phyloP scores from a whole-genome alignment of 306 rosid species.

The Citrullus colocynthis region DNA sequence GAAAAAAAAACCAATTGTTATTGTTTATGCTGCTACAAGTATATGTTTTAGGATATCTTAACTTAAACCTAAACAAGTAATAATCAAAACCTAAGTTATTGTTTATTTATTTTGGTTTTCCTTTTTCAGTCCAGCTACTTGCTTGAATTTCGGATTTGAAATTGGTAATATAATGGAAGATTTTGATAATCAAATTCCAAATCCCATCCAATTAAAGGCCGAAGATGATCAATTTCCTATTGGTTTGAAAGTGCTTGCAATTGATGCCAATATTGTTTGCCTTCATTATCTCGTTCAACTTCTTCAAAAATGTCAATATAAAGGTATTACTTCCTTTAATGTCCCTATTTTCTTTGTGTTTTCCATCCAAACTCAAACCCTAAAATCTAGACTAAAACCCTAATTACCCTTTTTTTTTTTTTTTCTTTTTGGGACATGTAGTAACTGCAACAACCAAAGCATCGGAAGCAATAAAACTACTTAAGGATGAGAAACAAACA shows the following conservation, averaged over 20 bases:
- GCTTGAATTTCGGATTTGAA: no score
- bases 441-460: constrained; percentile 13
- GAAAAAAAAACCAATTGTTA: no score
- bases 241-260: constrained; percentile 14
- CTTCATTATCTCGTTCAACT: constrained; percentile 1
- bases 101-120: no score
- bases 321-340: constrained; percentile 1
- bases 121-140: no score
- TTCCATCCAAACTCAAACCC: no score
- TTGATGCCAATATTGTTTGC: constrained; percentile 7
- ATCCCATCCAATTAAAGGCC: no score
- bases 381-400: background rate
- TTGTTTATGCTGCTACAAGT: no score
- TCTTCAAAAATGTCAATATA: constrained; percentile 4
- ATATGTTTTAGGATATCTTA: no score
- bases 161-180: no score
- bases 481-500: background rate
- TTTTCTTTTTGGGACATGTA: background rate
- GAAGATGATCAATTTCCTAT: background rate
- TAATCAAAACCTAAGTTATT: no score
- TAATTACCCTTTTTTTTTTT: background rate
- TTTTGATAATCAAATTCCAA: no score
- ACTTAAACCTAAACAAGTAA: no score
- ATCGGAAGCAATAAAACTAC: constrained; percentile 8
- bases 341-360: background rate